Evolutionary conservation across 2,329 filamentous ascomycete genomes (phyloP).

Genomic region (Alternaria tenuissima): DNA sequence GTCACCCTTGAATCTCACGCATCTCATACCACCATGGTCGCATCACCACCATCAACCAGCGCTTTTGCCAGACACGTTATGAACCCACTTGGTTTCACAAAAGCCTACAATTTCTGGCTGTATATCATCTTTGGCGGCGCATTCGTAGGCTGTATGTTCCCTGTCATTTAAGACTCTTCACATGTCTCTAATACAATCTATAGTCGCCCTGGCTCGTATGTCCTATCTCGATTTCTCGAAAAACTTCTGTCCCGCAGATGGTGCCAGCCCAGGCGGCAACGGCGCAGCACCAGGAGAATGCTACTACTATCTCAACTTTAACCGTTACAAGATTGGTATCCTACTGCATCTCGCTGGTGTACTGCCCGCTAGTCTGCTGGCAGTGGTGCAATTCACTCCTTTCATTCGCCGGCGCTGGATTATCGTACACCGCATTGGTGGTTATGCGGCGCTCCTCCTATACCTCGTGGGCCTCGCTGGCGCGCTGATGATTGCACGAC

Average conservation of each 20-base stretch:
- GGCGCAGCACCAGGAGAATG: constrained; percentile 54
- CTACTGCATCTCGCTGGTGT: constrained; percentile 54
- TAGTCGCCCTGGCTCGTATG: constrained; percentile 58
- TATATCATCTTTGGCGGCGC: constrained; percentile 48
- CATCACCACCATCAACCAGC: constrained; percentile 19
- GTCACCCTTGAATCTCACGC: no score
- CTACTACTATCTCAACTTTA: constrained; percentile 52
- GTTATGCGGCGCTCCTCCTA: constrained; percentile 63
- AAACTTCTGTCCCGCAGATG: constrained; percentile 27
- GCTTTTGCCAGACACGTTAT: constrained; percentile 25
- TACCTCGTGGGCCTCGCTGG: constrained; percentile 57
- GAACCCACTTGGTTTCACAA: constrained; percentile 62
- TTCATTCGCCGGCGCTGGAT: constrained; percentile 58
- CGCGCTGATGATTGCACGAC: constrained; percentile 62
- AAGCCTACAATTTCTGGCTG: constrained; percentile 65
- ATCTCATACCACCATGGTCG: constrained; percentile 20
- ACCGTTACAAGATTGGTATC: constrained; percentile 51
- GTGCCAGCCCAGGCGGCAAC: constrained; percentile 16
- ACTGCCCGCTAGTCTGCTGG: constrained; percentile 53
- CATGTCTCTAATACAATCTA: constrained; percentile 15
- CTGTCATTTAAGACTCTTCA: background rate
- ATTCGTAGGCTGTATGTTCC: constrained; percentile 24
- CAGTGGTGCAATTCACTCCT: constrained; percentile 54
- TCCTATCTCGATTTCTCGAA: constrained; percentile 59
- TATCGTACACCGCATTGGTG: constrained; percentile 67